Evolutionary conservation across 2,329 filamentous ascomycete species (phyloP).

Genomic region (Aspergillus tamarii): DNA sequence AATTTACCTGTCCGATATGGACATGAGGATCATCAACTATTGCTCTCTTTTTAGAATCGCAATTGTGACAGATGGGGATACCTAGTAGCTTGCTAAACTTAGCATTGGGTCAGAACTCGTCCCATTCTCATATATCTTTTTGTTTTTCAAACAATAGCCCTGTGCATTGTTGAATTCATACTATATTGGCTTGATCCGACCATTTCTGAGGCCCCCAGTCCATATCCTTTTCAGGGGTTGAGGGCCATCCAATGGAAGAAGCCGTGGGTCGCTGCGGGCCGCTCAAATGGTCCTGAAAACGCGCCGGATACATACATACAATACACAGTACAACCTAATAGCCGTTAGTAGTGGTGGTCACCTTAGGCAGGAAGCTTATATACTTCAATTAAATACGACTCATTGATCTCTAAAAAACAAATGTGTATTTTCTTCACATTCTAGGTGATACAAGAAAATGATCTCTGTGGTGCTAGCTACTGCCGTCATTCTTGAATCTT

Average conservation of each 20-base stretch:
- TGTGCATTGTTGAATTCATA: background rate
- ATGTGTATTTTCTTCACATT: background rate
- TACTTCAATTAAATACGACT: background rate
- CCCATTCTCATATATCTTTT: background rate
- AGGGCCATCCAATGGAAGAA: background rate
- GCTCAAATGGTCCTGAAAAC: background rate
- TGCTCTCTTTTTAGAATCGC: conserved; percentile 1
- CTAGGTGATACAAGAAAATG: conserved; percentile 29
- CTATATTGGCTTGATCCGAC: background rate
- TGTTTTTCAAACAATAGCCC: background rate
- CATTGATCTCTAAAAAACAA: background rate
- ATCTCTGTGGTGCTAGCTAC: conserved; percentile 6
- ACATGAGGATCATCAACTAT: conserved; percentile 17
- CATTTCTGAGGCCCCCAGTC: background rate
- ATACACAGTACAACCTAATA: background rate
- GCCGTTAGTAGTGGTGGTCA: background rate
- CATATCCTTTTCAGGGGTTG: background rate
- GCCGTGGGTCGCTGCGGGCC: conserved; percentile 2
- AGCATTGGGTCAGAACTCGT: background rate
- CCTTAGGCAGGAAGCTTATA: background rate
- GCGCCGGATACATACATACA: background rate
- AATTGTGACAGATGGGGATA: conserved; percentile 2
- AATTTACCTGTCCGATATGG: conserved; percentile 18
- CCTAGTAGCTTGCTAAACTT: background rate
- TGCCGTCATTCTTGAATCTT: background rate